These are phyloP conservation scores for Lepidium aucheri DNA, from an alignment of 345 rosid genomes.

Conservation along the genomic window DNA sequence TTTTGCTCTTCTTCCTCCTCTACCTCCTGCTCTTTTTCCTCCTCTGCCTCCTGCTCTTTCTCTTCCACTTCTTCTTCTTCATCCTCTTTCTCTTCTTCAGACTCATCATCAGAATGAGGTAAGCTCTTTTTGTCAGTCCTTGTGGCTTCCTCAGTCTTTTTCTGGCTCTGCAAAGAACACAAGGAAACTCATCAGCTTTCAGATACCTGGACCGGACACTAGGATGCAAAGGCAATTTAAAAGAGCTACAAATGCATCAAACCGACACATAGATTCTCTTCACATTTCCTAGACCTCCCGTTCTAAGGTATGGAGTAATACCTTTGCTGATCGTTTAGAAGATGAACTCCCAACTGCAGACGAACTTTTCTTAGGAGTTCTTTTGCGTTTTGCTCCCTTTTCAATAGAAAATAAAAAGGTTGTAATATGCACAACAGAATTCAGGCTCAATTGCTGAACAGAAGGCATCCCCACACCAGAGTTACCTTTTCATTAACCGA, in stretches of 20 bases:
- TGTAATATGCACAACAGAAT: no score
- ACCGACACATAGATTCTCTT: no score
- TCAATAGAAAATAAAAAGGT: neutral
- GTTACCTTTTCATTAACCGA: conserved; percentile 69
- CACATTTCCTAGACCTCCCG: neutral
- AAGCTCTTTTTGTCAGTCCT: conserved; percentile 27
- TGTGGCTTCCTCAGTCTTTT: conserved; percentile 36
- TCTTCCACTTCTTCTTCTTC: conserved; percentile 48
- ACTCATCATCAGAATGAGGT: conserved; percentile 46
- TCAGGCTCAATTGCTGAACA: neutral
- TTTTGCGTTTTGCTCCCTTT: conserved; percentile 65
- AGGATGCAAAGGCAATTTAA: no score
- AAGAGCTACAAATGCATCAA: no score
- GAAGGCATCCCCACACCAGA: neutral
- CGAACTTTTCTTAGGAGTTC: conserved; percentile 42
- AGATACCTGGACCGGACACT: neutral
- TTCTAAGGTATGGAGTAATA: conserved; percentile 20
- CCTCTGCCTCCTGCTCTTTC: conserved; percentile 45
- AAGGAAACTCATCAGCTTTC: neutral
- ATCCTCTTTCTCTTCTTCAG: conserved; percentile 30
- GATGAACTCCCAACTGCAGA: conserved; percentile 26
- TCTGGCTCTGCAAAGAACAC: conserved; percentile 38
- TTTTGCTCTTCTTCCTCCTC: conserved; percentile 32
- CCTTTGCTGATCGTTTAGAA: conserved; percentile 58
- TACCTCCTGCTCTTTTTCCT: conserved; percentile 18